A percentile compares a stretch with the other conserved stretches of the same genome.
Conservation (phyloP, 1,139 yeast species). For the Suhomyces wounanorum region DNA sequence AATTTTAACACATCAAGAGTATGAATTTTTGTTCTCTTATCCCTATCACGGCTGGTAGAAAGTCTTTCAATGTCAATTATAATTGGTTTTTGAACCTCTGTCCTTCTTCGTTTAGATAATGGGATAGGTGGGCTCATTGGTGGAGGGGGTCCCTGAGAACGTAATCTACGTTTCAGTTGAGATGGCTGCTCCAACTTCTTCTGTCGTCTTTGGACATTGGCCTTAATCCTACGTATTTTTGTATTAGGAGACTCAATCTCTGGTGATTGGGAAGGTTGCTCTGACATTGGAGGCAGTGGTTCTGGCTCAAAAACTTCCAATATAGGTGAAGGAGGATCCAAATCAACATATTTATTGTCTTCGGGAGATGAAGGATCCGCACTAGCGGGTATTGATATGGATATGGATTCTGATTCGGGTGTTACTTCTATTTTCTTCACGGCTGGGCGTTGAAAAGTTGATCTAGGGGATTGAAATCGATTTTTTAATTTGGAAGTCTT, state of each 20-base stretch:
- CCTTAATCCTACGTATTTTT: conserved; percentile 8
- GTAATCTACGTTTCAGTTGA: background rate
- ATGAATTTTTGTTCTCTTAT: conserved; percentile 30
- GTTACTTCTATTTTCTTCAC: background rate
- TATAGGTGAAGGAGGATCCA: conserved; percentile 1
- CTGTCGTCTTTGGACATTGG: conserved; percentile 10
- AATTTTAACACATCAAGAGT: conserved; percentile 43
- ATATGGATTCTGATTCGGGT: background rate
- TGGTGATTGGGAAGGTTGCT: background rate
- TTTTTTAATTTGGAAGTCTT: conserved; percentile 8
- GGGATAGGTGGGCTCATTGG: conserved; percentile 11
- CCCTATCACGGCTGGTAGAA: conserved; percentile 23
- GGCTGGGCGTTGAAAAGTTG: background rate
- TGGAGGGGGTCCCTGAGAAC: conserved; percentile 1
- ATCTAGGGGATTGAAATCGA: conserved; percentile 1
- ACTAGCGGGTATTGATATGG: background rate
- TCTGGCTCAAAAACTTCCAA: background rate
- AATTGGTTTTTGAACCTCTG: conserved; percentile 31
- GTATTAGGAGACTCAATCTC: conserved; percentile 9
- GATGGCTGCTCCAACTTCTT: conserved; percentile 1
- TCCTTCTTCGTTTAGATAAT: conserved; percentile 17
- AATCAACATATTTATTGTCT: background rate
- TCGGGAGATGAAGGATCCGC: background rate
- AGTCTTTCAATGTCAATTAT: conserved; percentile 33
- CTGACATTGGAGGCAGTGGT: background rate